Base-by-base conservation (phyloP, 495 filamentous ascomycete genomes). In the Neurospora sp. region DNA sequence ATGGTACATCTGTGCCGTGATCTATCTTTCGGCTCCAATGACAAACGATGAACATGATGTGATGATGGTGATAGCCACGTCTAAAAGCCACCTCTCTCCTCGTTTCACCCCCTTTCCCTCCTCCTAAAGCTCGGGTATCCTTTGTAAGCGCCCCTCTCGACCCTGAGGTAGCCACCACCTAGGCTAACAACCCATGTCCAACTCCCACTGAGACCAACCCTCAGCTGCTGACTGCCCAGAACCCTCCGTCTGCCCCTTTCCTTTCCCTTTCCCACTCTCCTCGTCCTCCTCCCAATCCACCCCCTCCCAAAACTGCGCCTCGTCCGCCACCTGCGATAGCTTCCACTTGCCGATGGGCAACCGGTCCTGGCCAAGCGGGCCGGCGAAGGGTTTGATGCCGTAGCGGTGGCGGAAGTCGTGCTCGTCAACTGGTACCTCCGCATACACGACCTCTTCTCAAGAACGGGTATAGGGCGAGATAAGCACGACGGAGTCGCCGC, bases 401-500 rank as follows among this genome's bases (percentile, higher is more conserved):
- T 65, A 65, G 53, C 27, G 27, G 1, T 37, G 27, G 31, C 53
- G 22, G 53, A 65, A 59, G 27, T 59, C 1, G 48, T 59, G 48
- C 20, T 59, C 48, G 48, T 59, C 48, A 3, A 53, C 20, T 53
- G 9, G 20, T 27, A 12, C 4, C 22, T 27, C 4, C 20, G 20
- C 22, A 27, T 61, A 61, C 53, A 65, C 53, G 53, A 16, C 12
- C 53, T 65, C 27, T 65, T 65, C 42, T 80, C 75, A 83, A 72
- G 82, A 79, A 40, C 79, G 81, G 61, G 74, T 77, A 68, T 91
- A 90, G 9, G 94, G 93, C 42, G 94, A 97, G 76, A 99, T 97
- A 76, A 99, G 88, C 72, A 99, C 96, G 35, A 99, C 95, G 44
- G 94, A 97, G 80, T 99, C 95, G 74, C 95, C 95, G 97, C 96